Base-by-base conservation (phyloP, 2,329 filamentous ascomycete species). In the Aspergillus glaucus region DNA sequence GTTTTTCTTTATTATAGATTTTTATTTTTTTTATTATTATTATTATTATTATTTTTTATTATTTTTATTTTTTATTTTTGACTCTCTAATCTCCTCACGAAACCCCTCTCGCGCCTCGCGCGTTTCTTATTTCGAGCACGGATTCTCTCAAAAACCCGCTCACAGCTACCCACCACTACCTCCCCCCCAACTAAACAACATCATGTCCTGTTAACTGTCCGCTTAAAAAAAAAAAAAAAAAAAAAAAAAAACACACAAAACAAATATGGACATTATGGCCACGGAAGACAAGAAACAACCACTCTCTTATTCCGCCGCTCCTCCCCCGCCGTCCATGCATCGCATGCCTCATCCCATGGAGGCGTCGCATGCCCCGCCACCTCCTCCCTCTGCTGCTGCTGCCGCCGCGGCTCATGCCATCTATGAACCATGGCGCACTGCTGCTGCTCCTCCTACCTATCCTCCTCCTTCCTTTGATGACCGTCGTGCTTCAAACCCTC, bases 371-470 rank as follows among this genome's bases (percentile, higher is more conserved):
- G 54, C 51, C 45, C 58, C 61, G 32, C 57, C 63, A 17, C 49
- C 52, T 40, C 51, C 59, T 46, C 61, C 65, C 67, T 65, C 42
- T 66, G 67, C 26, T 57, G 57, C 43, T 50, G 56, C 46, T 68
- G 65, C 64, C 62, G 63, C 32, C 55, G n/a, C 52, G 40, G 51
- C 59, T 46, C 62, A 67, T 50, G 50, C 36, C 67, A 67, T 42
- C 66, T 22, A 68, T 22, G 57, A 57, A 41, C 50, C 57, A 46
- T 69, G 65, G 64, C 64, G 63, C 28, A 55, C 55, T 44, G 66
- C 62, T 44, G 66, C 62, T 47, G 53, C 62, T 7, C 55, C 62
- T 3, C 41, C 59, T 8, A 65, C 60, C 45, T 66, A 67, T 15
- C 48, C 44, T n/a, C 60, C 64, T 46, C 51, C 55, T 46, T 47